Evolutionary conservation across 495 filamentous ascomycete genomes (phyloP).

Genomic region (Evernia prunastri): DNA sequence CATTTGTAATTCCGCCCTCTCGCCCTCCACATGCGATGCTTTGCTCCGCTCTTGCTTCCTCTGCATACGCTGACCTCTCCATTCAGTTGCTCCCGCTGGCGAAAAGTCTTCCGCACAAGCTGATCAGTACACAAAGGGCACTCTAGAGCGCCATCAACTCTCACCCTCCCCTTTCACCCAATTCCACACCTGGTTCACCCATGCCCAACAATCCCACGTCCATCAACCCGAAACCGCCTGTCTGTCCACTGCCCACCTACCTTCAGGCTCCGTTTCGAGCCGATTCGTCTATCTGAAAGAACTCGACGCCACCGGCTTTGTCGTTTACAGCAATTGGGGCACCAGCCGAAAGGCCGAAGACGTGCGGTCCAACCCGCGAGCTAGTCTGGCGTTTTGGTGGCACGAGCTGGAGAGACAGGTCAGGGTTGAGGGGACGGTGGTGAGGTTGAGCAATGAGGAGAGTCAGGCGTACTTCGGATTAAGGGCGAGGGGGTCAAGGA

Average conservation of each 20-base stretch:
- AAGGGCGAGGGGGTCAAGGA: constrained; percentile 61
- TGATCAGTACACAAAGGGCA: constrained; percentile 20
- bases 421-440: constrained; percentile 57
- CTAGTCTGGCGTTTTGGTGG: constrained; percentile 74
- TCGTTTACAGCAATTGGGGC: constrained; percentile 88
- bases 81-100: constrained; percentile 79
- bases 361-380: constrained; percentile 57
- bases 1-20: constrained; percentile 22
- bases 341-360: constrained; percentile 60
- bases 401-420: constrained; percentile 71
- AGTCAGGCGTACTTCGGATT: constrained; percentile 91
- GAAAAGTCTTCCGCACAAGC: constrained; percentile 52
- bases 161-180: constrained; percentile 58
- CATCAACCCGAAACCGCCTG: constrained; percentile 64
- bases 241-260: constrained; percentile 78
- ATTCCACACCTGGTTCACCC: constrained; percentile 81
- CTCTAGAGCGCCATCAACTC: constrained; percentile 40
- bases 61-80: constrained; percentile 95
- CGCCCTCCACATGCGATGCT: background rate
- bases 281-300: constrained; percentile 85
- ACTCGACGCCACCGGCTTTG: constrained; percentile 70
- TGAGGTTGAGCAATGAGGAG: constrained; percentile 58
- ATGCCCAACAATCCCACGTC: constrained; percentile 54
- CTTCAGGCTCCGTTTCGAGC: constrained; percentile 74
- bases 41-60: constrained; percentile 33